A percentile compares a stretch with the other conserved stretches of the same genome.
Evolutionary conservation across 257 asterid genomes (phyloP).

Genomic region (Solanum rostratum): DNA sequence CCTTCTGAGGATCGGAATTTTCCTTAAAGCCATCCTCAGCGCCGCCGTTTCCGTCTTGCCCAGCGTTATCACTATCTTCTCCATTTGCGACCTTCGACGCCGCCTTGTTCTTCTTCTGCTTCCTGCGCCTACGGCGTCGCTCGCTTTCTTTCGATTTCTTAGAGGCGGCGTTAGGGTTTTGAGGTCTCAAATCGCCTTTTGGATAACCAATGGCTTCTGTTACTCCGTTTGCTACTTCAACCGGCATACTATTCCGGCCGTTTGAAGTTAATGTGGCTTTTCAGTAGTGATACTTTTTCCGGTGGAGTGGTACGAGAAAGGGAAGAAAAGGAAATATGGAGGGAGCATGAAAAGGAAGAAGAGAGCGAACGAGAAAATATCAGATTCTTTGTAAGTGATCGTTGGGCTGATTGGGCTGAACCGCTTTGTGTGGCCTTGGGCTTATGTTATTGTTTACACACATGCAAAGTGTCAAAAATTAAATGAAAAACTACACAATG

Average conservation of each 20-base stretch:
- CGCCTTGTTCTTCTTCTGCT: slow-evolving; percentile 83
- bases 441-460: neutral
- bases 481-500: too few species aligned
- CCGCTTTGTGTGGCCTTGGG: neutral
- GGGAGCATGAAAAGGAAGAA: neutral
- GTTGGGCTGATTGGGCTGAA: neutral
- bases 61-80: slow-evolving; percentile 38
- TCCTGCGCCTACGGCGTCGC: slow-evolving; percentile 90
- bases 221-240: slow-evolving; percentile 31
- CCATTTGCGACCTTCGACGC: slow-evolving; percentile 23
- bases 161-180: slow-evolving; percentile 22
- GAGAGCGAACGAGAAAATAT: neutral
- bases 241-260: slow-evolving; percentile 21
- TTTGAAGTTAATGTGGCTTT: neutral
- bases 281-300: neutral
- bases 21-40: slow-evolving; percentile 49
- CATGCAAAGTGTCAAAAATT: too few species aligned
- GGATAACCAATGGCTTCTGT: slow-evolving; percentile 8
- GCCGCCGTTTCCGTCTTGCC: slow-evolving; percentile 37
- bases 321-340: neutral
- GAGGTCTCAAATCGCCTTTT: slow-evolving; percentile 37
- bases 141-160: slow-evolving; percentile 71
- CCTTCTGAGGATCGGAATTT: slow-evolving; percentile 70
- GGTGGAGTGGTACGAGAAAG: neutral
- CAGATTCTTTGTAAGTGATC: neutral